Evolutionary conservation across 495 filamentous ascomycete genomes (phyloP), one percentile per base, ranked within the genome.

Genomic region (Penicillium pancosmium): DNA sequence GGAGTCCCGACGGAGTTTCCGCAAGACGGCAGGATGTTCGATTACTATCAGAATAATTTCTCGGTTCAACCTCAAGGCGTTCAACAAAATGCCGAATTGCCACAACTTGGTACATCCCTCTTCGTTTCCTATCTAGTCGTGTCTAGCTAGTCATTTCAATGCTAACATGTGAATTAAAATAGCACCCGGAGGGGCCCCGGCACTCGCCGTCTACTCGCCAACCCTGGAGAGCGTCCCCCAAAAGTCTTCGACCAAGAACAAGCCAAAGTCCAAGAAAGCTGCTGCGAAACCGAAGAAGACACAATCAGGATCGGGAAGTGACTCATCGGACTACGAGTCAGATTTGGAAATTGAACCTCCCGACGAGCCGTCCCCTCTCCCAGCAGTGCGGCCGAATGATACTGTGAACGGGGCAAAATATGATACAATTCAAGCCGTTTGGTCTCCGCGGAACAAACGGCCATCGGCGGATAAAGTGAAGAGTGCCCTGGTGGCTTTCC

Each of bases 341-440:
- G 77, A 71, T 62, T 76, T 72, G 68, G 79, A 82, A 46, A 79
- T 84, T 43, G 66, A 73, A 49, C 59, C 55, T 3, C 73, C 74
- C 5, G 73, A 75, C 33, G 82, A 88, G 52, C 70, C 70, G 5
- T 83, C 80, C 16, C 82, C 84, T 15, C 60, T 86, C n/a, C 84
- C 86, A 5, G 27, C 72, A 40, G 61, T 43, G 61, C 78, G 81
- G 11, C 82, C 84, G 27, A 78, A 51, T 21, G 82, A 84, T 50
- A 78, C 82, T 3, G 64, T 77, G 35, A 81, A 79, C 56, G 86
- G 81, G 25, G 76, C 82, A 0, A 71, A 81, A 43, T 90, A 88
- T 63, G 87, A 91, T 60, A 74, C 82, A 2, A 76, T 88, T 25
- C 81, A 84, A 66, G 85, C 85, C 19, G 79, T 90, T 16, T 90